Percentiles rank a stretch among this genome's conserved stretches.
Conservation (phyloP, 163 green algal species). For the Chlamydomonas reinhardtii region DNA sequence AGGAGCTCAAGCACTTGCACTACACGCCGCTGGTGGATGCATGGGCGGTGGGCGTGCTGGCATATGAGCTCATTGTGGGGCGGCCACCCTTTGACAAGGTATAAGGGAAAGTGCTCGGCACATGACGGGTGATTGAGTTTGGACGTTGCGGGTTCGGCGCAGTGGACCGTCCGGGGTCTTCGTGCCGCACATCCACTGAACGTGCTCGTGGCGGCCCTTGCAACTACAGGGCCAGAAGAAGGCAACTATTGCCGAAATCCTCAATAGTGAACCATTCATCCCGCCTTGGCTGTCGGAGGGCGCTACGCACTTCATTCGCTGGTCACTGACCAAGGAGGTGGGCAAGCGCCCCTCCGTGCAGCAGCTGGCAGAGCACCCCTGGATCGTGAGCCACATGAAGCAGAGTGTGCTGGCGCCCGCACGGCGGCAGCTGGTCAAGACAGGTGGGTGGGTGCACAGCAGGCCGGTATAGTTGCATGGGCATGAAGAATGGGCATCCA, state of each 20-base stretch:
- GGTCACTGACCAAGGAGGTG: slow-evolving; percentile 62
- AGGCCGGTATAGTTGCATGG: neutral
- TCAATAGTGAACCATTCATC: slow-evolving; percentile 48
- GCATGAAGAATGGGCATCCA: neutral
- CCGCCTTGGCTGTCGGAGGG: slow-evolving; percentile 55
- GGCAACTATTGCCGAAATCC: slow-evolving; percentile 63
- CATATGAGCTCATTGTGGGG: slow-evolving; percentile 85
- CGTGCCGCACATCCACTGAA: no score
- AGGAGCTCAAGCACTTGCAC: slow-evolving; percentile 62
- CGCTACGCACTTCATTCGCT: slow-evolving; percentile 59
- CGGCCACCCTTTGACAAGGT: slow-evolving; percentile 84
- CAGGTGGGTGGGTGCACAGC: neutral
- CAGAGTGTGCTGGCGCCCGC: neutral
- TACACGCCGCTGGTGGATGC: slow-evolving; percentile 78
- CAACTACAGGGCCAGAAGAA: slow-evolving; percentile 58
- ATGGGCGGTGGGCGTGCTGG: slow-evolving; percentile 86
- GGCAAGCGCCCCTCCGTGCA: slow-evolving; percentile 58
- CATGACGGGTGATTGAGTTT: no score
- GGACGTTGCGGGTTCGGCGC: no score
- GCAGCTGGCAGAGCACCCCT: slow-evolving; percentile 67
- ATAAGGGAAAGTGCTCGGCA: no score
- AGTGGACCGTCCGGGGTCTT: no score
- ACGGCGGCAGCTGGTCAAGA: slow-evolving; percentile 30
- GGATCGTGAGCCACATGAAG: slow-evolving; percentile 57
- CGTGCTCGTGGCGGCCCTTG: no score